Conservation (phyloP, 345 rosid genomes). For the Barbarea vulgaris region DNA sequence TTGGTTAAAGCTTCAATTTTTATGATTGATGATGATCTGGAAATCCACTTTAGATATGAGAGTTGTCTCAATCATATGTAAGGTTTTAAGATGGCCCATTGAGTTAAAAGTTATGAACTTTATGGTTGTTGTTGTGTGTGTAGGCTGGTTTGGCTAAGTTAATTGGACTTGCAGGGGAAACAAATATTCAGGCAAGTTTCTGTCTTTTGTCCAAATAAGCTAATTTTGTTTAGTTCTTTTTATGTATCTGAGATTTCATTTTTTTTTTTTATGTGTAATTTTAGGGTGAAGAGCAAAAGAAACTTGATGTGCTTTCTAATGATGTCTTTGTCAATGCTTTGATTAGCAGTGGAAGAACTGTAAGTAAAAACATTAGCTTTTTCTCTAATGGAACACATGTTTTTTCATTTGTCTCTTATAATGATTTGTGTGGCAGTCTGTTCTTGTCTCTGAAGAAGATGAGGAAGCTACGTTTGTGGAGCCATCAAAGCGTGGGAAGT, state of each 20-base stretch:
- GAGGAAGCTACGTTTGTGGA: constrained; percentile 92
- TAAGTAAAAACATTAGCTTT: constrained; percentile 40
- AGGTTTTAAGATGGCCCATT: constrained; percentile 14
- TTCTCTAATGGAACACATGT: neutral
- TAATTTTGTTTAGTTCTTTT: neutral
- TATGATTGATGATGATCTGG: constrained; percentile 7
- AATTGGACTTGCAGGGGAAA: constrained; percentile 96
- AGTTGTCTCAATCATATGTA: constrained; percentile 15
- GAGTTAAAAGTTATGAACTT: constrained; percentile 1
- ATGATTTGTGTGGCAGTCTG: constrained; percentile 52
- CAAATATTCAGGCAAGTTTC: constrained; percentile 80
- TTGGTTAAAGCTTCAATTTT: constrained; percentile 11
- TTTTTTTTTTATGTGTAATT: constrained; percentile 17
- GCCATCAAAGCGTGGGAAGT: constrained; percentile 80
- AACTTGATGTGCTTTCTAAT: constrained; percentile 93
- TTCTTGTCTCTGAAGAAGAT: constrained; percentile 97
- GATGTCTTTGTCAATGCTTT: constrained; percentile 94
- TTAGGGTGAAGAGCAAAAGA: constrained; percentile 98
- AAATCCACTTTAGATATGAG: constrained; percentile 1
- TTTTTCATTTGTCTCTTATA: neutral
- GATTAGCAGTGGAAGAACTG: constrained; percentile 95
- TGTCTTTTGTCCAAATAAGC: neutral
- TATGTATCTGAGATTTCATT: constrained; percentile 17
- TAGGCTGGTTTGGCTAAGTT: constrained; percentile 98
- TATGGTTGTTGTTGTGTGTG: neutral